phyloP scores from a whole-genome alignment of 148 eudicot species.

The Rhododendron williamsianum region DNA sequence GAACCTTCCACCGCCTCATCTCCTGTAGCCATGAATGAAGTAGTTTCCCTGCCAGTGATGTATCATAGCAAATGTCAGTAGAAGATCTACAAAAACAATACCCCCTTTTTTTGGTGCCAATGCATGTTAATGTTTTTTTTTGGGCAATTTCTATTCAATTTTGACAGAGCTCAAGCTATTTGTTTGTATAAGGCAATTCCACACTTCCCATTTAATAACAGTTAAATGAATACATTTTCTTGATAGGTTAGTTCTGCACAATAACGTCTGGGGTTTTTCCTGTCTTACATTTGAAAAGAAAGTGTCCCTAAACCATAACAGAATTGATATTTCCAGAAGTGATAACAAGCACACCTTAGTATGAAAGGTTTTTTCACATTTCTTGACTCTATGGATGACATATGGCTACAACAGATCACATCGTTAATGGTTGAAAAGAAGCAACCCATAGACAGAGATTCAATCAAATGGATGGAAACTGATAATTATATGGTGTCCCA shows the following conservation, averaged over 20 bases:
- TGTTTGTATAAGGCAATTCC: background rate
- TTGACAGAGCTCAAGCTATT: background rate
- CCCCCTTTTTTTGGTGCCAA: background rate
- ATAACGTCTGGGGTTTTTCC: background rate
- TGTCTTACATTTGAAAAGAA: background rate
- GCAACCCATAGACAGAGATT: background rate
- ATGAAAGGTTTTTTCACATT: background rate
- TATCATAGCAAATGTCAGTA: background rate
- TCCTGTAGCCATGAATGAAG: slow-evolving; percentile 20
- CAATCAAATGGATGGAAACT: background rate
- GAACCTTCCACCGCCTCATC: slow-evolving; percentile 31
- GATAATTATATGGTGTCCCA: background rate
- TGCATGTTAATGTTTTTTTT: background rate
- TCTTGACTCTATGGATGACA: background rate
- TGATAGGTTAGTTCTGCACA: background rate
- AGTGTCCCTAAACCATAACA: background rate
- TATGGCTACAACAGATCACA: background rate
- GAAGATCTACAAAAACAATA: background rate
- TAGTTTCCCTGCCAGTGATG: background rate
- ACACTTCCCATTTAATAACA: background rate
- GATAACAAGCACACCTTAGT: background rate
- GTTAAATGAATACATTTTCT: background rate
- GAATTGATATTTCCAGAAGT: background rate
- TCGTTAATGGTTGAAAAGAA: background rate
- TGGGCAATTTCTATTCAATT: background rate